Base-by-base conservation (phyloP, 805 yeast species). In the Cyberlindnera meyerae region DNA sequence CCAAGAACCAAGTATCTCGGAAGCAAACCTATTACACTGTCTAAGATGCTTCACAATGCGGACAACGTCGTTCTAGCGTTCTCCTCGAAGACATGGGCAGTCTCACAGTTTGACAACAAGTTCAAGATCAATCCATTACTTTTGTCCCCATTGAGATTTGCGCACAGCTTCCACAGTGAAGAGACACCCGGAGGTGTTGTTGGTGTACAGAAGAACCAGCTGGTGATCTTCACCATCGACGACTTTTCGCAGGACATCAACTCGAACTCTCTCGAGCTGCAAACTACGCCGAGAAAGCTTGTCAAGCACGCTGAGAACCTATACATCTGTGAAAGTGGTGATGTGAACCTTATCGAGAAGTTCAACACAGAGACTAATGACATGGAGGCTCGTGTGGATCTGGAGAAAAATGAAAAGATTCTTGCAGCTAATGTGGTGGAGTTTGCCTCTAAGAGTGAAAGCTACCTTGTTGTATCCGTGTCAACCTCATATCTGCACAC, bases 1-100 rank as follows among this genome's bases (percentile, higher is more conserved):
- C 74, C 87, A 1, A 66, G 82, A 48, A 75, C 77, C 13, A 78
- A 80, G 51, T 87, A 82, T 51, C 55, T 86, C 20, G 97, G 97
- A 0, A 70, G 83, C 0, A 68, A 68, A 27, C 76, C 83, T 0
- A 80, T 88, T 0, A 49, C 51, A 3, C 57, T 88, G 11, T 44
- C 36, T 12, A 49, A 44, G n/a, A 31, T 38, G 2, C 36, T 26
- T 5, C 17, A 37, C 12, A 36, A 44, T 12, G 42, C 41, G 8
- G 28, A 43, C 1, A 45, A 38, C n/a, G 50, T 57, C 16, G 52
- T 65, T 0, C 36, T 62, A 3, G 54, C 63, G 2, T 58, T 56
- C 36, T 51, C 63, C 2, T 52, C 56, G 13, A 47, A 48, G 28
- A 54, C 68, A 1, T 66, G 68, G 68, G 38, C 55, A 1, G 47